Percentiles rank a stretch among this genome's conserved stretches.
phyloP scores from a whole-genome alignment of 78 protist species.

The Isochrysis galbana region DNA sequence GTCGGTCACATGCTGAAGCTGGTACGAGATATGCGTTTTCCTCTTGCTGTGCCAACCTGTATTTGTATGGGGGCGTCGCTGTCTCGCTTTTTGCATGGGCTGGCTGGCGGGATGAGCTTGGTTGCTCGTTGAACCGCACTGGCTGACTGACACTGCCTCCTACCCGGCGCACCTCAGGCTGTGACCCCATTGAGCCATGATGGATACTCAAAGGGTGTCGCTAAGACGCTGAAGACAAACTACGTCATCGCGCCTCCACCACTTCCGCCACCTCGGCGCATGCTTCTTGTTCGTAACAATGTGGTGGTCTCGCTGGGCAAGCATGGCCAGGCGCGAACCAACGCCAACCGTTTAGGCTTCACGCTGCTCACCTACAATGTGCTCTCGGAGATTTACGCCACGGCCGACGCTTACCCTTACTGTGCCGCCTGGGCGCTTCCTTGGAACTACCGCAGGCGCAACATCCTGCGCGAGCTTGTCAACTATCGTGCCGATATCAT shows the following conservation, averaged over 20 bases:
- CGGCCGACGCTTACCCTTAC: conserved; percentile 19
- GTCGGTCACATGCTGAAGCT: conserved; percentile 18
- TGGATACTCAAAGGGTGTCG: neutral
- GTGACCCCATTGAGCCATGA: neutral
- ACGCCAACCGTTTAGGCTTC: conserved; percentile 12
- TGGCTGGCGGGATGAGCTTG: too few relatives aligned
- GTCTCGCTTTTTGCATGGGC: too few relatives aligned
- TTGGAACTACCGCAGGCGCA: conserved; percentile 19
- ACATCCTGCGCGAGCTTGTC: neutral
- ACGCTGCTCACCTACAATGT: neutral
- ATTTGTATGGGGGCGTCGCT: too few relatives aligned
- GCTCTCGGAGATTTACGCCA: conserved; percentile 11
- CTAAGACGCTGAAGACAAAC: neutral
- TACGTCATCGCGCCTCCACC: conserved; percentile 27
- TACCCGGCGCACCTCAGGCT: neutral
- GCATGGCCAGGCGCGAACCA: neutral
- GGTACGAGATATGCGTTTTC: neutral
- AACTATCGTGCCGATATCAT: neutral
- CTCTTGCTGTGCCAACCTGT: too few relatives aligned
- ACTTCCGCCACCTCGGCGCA: conserved; percentile 20
- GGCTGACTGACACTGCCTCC: neutral
- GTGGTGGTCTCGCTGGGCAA: conserved; percentile 13
- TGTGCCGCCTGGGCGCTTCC: conserved; percentile 23
- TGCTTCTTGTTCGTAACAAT: conserved; percentile 10
- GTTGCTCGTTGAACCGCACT: too few relatives aligned